Base-by-base conservation (phyloP, 208 protist genomes). In the Leishmania tarentolae region DNA sequence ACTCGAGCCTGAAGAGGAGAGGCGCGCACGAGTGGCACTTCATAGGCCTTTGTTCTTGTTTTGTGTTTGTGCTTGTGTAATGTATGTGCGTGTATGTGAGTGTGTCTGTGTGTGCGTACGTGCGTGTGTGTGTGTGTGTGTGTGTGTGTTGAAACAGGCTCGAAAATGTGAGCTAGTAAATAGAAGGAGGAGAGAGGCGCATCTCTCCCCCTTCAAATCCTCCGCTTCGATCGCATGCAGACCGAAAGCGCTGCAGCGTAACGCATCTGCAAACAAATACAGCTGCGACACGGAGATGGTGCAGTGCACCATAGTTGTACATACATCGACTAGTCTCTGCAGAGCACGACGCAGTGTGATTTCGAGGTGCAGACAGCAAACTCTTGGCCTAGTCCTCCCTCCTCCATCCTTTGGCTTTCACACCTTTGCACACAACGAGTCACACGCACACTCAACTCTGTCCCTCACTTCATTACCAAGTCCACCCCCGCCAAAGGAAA, bases 341-440 rank as follows among this genome's bases (percentile, higher is more conserved):
- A 78, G 35, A 61, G 53, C 57, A 75, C 65, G 31, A 52, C 69
- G 24, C 65, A 42, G 69, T 21, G 47, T 44, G 44, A 83, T 19
- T n/a, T 24, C 37, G 59, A 77, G 28, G 42, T 70, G 56, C 28
- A 81, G 3, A 66, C 3, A 69, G 56, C n/a, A 56, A 35, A 52
- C 37, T n/a, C 42, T 6, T 61, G 24, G 11, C 15, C 44, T 52
- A 65, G 13, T 56, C n/a, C 28, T 35, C 44, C n/a, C 53, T 52
- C 47, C 21, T 21, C 47, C 21, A 37, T 44, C 31, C 31, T 73
- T 73, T 53, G 69, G 42, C n/a, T 52, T 9, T 19, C 57, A 6
- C 69, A 73, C 37, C 13, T 21, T 50, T 44, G 37, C 40, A 53
- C 69, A 73, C 68, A 46, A 47, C 61, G 52, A 35, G 42, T 13